Evolutionary conservation across 345 rosid species (phyloP).

Genomic region (Rhizophora mangle): DNA sequence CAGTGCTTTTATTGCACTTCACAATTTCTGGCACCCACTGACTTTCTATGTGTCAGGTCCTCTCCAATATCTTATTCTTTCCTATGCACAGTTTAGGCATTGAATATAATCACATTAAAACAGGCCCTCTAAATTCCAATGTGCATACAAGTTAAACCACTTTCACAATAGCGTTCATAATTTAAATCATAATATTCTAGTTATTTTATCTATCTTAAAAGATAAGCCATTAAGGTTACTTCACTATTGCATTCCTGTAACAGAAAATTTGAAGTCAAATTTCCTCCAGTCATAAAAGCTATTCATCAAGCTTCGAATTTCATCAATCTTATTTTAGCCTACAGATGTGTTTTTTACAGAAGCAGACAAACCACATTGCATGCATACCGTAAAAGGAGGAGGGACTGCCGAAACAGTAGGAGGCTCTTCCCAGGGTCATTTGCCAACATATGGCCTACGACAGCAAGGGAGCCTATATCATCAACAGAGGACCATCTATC

Average conservation of each 20-base stretch:
- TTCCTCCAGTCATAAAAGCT: too few species aligned
- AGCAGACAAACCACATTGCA: background rate
- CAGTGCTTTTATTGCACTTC: too few species aligned
- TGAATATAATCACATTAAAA: too few species aligned
- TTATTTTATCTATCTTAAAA: background rate
- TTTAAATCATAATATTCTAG: background rate
- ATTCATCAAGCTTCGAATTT: background rate
- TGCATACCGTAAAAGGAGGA: constrained; percentile 3
- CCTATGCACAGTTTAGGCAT: too few species aligned
- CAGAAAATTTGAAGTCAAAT: background rate
- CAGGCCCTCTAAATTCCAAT: too few species aligned
- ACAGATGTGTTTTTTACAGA: background rate
- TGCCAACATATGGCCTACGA: constrained; percentile 1
- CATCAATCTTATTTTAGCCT: too few species aligned
- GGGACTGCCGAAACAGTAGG: background rate
- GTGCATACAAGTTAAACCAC: background rate
- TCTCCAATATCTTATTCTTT: too few species aligned
- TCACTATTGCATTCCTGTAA: background rate
- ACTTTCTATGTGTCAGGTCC: too few species aligned
- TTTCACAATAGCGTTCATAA: background rate
- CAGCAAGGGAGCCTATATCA: constrained; percentile 6
- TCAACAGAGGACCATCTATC: constrained; percentile 10
- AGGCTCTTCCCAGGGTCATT: constrained; percentile 8
- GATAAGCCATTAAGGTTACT: background rate
- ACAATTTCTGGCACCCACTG: too few species aligned